Evolutionary conservation across 306 rosid species (phyloP), one percentile per base, ranked within the genome.

Genomic region (Rubus parviflorus): DNA sequence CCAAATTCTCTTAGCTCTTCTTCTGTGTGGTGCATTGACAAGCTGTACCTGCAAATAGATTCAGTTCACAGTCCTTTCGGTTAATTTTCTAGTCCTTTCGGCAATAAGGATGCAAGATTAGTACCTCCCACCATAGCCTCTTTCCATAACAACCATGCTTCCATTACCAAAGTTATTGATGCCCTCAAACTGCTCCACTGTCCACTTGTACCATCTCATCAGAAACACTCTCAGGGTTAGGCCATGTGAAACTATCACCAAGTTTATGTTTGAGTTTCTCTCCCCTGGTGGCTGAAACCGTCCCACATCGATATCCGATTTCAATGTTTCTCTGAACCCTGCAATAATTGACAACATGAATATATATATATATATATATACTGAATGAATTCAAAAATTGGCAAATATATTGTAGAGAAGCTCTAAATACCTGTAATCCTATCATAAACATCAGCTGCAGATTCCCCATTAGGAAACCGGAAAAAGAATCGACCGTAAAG

Each of bases 161-260:
- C 95, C 93, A 60, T 94, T 94, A 51, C 84, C 81, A 70, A 94
- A 52, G 80, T 94, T 94, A 61, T 82, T 72, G 30, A 94, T 86
- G 10, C 87, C 70, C 67, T 94, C 95, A 20, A 90, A 94, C 63
- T 94, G 97, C 52, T 89, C 67, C 4, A 94, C 97, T 0, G 94
- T 89, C 98, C 98, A 94, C 68, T 94, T 89, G 83, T 90, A 94
- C 97, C 97, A 92, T 72, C 97, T 92, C 97, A 90, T 92, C 3
- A 94, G 92, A 61, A 94, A 94, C 65, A 94, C 97, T 81, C 98
- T 66, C 2, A 92, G 88, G 4, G 97, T 94, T 63, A 94, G 80
- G 42, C 97, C 98, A 67, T 94, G 97, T 1, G 97, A 92, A 71
- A 94, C 97, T 0, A 92, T 74, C 0, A 94, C 95, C 76, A 94